phyloP scores from a whole-genome alignment of 192 early-diverging fungal genomes.

The Mortierella claussenii region DNA sequence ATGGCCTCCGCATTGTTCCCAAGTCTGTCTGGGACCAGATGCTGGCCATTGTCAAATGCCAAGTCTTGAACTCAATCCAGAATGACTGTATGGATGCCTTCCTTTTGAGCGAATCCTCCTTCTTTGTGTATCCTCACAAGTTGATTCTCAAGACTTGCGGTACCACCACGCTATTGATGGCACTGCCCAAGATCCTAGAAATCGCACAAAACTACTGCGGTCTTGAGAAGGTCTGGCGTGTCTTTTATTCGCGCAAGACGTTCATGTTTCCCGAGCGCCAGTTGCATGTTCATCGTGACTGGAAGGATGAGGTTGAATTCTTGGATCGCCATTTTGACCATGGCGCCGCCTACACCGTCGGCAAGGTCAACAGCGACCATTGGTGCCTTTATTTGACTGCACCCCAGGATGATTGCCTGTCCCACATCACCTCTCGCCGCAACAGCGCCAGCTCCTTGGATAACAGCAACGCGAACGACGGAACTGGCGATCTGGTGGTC shows the following conservation, averaged over 20 bases:
- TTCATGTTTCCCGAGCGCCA: slow-evolving; percentile 97
- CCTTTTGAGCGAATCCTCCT: slow-evolving; percentile 95
- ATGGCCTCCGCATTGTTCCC: slow-evolving; percentile 79
- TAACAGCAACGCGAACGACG: slow-evolving; percentile 42
- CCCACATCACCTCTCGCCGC: slow-evolving; percentile 50
- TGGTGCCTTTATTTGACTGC: slow-evolving; percentile 95
- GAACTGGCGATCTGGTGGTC: slow-evolving; percentile 19
- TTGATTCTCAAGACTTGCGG: slow-evolving; percentile 98
- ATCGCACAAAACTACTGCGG: slow-evolving; percentile 77
- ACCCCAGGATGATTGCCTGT: slow-evolving; percentile 64
- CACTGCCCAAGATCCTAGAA: slow-evolving; percentile 86
- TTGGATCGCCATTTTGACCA: slow-evolving; percentile 73
- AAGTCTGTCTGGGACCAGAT: slow-evolving; percentile 90
- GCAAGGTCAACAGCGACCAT: slow-evolving; percentile 94
- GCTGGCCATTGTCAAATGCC: slow-evolving; percentile 93
- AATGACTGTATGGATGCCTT: slow-evolving; percentile 92
- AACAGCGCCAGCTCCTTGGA: slow-evolving; percentile 55
- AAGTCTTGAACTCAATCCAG: slow-evolving; percentile 85
- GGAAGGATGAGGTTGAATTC: slow-evolving; percentile 89
- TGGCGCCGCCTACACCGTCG: slow-evolving; percentile 90
- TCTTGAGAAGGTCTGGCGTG: slow-evolving; percentile 74
- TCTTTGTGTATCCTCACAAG: slow-evolving; percentile 98
- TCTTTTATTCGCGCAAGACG: slow-evolving; percentile 97
- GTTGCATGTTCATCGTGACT: slow-evolving; percentile 86
- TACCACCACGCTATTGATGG: slow-evolving; percentile 92